Evolutionary conservation across 2,329 filamentous ascomycete species (phyloP), one percentile per base, ranked within the genome.

Genomic region (Xylariaceae sp.): DNA sequence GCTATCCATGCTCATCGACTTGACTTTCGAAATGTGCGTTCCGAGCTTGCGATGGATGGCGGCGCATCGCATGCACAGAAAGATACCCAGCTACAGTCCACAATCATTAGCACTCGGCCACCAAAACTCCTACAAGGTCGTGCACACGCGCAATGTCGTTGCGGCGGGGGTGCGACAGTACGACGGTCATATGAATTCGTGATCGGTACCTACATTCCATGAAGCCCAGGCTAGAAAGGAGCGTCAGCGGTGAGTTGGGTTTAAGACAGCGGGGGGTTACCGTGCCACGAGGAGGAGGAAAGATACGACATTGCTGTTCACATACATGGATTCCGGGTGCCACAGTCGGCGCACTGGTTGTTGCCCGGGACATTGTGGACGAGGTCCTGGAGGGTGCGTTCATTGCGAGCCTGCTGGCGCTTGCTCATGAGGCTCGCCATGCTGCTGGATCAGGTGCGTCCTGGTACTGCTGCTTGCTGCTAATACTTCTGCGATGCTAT

Each of bases 1-100:
- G 67, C 88, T 94, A 76, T 99, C 94, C 92, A 99, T 97, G 74
- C 89, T 97, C 77, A 99, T 76, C 44, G 92, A 97, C 76, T 99
- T 99, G 79, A 99, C 92, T 75, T 99, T 99, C 66, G 92, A 97
- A 64, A 99, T 91, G 75, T 99, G 94, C 47, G 94, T 97, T 62
- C 94, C 94, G 70, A 99, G 81, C 77, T 97, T 97, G 71, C 94
- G 90, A 78, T 99, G 94, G 71, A 97, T 84, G 57, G 92, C 85
- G 56, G 92, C 94, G 80, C 94, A 99, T 73, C 94, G 90, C 89
- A 99, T 95, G 77, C 94, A 99, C 54, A 99, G 81, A 73, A 99
- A 99, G 65, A 97, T 86, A 61, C 94, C 94, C 76, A 99, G 79
- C 90, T 97, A 71, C 50, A 65, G 47, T 35, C 23, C 59, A 64